Evolutionary conservation across 148 eudicot genomes (phyloP).

Genomic region (Rhododendron mucronatum): DNA sequence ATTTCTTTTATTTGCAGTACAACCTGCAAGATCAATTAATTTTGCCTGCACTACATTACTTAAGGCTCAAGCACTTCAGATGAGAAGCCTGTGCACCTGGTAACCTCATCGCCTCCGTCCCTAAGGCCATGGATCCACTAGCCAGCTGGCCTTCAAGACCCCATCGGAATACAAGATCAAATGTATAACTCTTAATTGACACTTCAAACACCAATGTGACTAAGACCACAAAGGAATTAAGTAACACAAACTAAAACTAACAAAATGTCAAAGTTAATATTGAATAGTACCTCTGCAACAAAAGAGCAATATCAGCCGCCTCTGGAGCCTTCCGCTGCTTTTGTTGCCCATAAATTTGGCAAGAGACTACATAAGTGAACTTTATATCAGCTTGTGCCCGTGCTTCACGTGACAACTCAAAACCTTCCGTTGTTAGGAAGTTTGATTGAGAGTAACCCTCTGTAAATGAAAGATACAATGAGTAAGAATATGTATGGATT

Average conservation of each 20-base stretch:
- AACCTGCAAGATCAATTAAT: background rate
- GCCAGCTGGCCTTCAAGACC: background rate
- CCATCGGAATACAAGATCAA: background rate
- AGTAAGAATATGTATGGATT: constrained; percentile 2
- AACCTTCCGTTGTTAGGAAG: constrained; percentile 45
- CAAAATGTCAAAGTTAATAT: background rate
- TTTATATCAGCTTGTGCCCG: constrained; percentile 93
- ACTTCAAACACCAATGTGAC: background rate
- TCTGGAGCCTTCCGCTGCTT: constrained; percentile 77
- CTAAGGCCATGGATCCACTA: constrained; percentile 4
- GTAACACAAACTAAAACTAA: background rate
- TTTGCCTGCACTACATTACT: background rate
- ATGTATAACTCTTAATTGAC: background rate
- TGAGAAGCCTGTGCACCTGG: background rate
- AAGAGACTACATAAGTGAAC: constrained; percentile 96
- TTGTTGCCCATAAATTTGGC: constrained; percentile 99
- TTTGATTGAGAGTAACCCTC: constrained; percentile 39
- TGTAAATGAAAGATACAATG: constrained; percentile 8
- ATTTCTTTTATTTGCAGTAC: background rate
- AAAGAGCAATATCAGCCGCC: constrained; percentile 87
- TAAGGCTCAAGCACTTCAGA: background rate
- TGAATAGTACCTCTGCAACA: constrained; percentile 68
- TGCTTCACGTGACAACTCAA: constrained; percentile 80
- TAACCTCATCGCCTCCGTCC: background rate
- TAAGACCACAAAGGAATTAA: background rate